Evolutionary conservation across 768 basidiomycete genomes (phyloP), one percentile per base, ranked within the genome.

Genomic region (Collybia mongolica): DNA sequence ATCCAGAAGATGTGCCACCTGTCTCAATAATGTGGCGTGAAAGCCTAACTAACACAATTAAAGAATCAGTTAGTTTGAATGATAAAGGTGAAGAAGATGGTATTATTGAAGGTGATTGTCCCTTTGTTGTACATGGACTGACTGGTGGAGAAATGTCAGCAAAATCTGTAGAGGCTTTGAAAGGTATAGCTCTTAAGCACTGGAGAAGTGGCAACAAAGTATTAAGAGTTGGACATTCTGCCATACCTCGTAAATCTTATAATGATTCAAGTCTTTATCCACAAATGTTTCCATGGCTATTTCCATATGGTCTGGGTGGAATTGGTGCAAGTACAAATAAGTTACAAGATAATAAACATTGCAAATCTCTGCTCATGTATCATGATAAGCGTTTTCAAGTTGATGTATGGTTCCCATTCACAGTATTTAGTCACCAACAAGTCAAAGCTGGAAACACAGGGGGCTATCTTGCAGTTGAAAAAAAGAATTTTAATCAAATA

Each of bases 221-320:
- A 0, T 44, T 76, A 0, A 64, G 48, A 0, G 59, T 72, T 15
- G 66, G 66, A 1, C 66, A 65, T 28, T 39, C 39, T 2, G 23
- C 36, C 0, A 19, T 52, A 2, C 60, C 65, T 0, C 46, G 66
- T 40, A 61, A 61, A 2, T 56, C 63, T 6, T 68, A 59, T 35
- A 40, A 68, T 6, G 73, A 77, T 54, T 63, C 67, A 5, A 43
- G 52, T 2, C 41, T 72, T 15, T 75, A 71, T 54, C 69, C 73
- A 1, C 55, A 65, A 6, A 71, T 74, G 65, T 75, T 73, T 58
- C 73, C 72, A 0, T 74, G 71, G 70, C 54, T 75, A 0, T 75
- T 69, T 57, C 73, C 71, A 0, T 75, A 73, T 57, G 70, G 73
- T 0, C 24, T 59, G 17, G 66, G 66, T 2, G 58, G 61, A 0